Evolutionary conservation across 2,329 filamentous ascomycete species (phyloP), one percentile per base, ranked within the genome.

Genomic region (Diaporthe sp.): DNA sequence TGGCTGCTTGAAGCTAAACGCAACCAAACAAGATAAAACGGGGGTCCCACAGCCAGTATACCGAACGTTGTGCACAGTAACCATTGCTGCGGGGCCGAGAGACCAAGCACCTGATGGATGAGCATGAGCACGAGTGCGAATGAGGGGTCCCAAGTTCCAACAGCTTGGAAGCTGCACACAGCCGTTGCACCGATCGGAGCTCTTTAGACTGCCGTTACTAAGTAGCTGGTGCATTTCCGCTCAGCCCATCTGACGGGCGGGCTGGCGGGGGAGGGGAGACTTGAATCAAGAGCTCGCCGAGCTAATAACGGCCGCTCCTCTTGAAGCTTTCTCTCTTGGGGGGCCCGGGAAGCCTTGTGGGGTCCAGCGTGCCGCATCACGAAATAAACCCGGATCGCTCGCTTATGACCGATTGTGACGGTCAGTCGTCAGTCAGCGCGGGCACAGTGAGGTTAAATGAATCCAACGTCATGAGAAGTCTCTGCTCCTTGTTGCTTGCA

Each of bases 301-400:
- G 73, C 70, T 69, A 67, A 71, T 51, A n/a, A 51, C 73, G 55
- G 57, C 44, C 22, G 58, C 46, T 51, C 53, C 71, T 73, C 49
- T 68, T 49, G 68, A 68, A 75, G 75, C 61, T 70, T 76, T 55
- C 74, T 72, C 44, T 75, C 75, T 76, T 76, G 73, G 75, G 74
- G 74, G 68, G 72, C 44, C 62, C 53, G 42, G 51, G 58, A 62
- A 74, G 73, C 58, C 73, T 67, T 75, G 75, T 77, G 75, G 75
- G 61, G 69, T 55, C 62, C 61, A 75, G 65, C 68, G 62, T 75
- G 42, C 68, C 71, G 73, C 73, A 73, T 75, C 75, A 77, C 75
- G 75, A 77, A 77, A 77, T 71, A 77, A 75, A 77, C 57, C 69
- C 75, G 75, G 75, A 75, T 77, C 73, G 51, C 69, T 73, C 75